Evolutionary conservation across 2,329 filamentous ascomycete species (phyloP), one percentile per base, ranked within the genome.

Genomic region (Calonectria pseudoturangicola): DNA sequence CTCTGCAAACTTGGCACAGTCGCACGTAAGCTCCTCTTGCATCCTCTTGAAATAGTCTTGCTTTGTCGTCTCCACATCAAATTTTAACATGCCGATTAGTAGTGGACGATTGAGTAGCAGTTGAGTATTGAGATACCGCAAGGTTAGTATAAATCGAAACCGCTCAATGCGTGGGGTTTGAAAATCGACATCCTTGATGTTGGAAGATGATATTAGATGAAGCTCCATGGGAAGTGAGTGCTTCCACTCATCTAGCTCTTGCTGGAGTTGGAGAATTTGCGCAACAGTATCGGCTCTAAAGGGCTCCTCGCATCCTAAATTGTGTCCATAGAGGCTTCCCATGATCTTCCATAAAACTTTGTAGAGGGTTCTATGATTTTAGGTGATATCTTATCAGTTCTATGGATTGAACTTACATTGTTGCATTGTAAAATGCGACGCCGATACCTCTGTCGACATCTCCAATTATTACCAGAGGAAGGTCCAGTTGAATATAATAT

Each of bases 91-190:
- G 5, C 48, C 28, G 7, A 43, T 62, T 10, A 73, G 25, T 8
- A 67, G 50, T 1, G 82, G 81, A 1, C 83, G 75, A 39, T 83
- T 80, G 2, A 79, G 77, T 0, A 84, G 75, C 1, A 84, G 77
- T 12, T 77, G 79, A 16, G 83, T 65, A 62, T 82, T 84, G 48
- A 82, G 82, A 60, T 83, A 82, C 15, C 83, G 71, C 2, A 83
- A 64, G 0, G 82, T 80, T 2, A 83, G 77, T 4, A 89, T 85
- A 8, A 88, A 80, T 4, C 82, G 81, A 50, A 87, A 84, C 3
- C 77, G 81, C 74, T 75, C 83, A 71, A 68, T 77, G 21, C 45
- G 39, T 13, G 58, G 25, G 6, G 8, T 28, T 1, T 30, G 10
- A 1, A 18, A 33, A 73, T 70, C 10, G 71, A 54, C 58, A 56